A percentile compares a stretch with the other conserved stretches of the same genome.
These are phyloP conservation scores for Botryobasidium botryosum DNA, from an alignment of 768 basidiomycete genomes.

Conservation along the genomic window DNA sequence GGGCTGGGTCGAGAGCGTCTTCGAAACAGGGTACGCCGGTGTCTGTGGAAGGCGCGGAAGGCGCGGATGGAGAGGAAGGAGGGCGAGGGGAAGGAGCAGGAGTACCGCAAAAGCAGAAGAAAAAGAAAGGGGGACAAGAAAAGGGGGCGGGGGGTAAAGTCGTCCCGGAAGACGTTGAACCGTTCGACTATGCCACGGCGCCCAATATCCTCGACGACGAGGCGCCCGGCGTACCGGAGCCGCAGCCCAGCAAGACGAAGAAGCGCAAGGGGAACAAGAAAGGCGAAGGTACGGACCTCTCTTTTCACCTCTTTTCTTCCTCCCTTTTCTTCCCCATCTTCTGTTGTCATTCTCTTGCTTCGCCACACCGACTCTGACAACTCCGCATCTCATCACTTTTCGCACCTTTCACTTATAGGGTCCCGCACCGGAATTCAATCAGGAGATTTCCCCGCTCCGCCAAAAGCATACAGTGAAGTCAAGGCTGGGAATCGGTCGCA, in stretches of 20 bases:
- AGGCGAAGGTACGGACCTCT: conserved; percentile 21
- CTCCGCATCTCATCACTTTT: not conserved
- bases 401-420: not conserved
- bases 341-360: not conserved
- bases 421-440: too few species aligned
- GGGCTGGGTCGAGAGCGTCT: not conserved
- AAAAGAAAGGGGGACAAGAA: conserved; percentile 17
- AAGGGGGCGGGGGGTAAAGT: conserved; percentile 16
- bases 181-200: conserved; percentile 52
- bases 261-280: conserved; percentile 33
- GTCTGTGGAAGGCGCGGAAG: conserved; percentile 4
- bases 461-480: conserved; percentile 44
- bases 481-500: conserved; percentile 53
- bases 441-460: conserved; percentile 47
- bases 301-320: conserved; percentile 5
- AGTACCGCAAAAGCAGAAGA: conserved; percentile 11
- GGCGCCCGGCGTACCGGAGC: conserved; percentile 37
- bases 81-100: conserved; percentile 14
- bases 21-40: conserved; percentile 17
- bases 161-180: conserved; percentile 21
- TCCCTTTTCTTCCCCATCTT: conserved; percentile 1
- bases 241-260: conserved; percentile 20
- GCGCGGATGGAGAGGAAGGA: conserved; percentile 9
- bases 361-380: conserved; percentile 6
- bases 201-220: conserved; percentile 58